Percentiles rank a stretch among this genome's conserved stretches.
phyloP scores from a whole-genome alignment of 805 yeast genomes.

The Myxozyma geophila region DNA sequence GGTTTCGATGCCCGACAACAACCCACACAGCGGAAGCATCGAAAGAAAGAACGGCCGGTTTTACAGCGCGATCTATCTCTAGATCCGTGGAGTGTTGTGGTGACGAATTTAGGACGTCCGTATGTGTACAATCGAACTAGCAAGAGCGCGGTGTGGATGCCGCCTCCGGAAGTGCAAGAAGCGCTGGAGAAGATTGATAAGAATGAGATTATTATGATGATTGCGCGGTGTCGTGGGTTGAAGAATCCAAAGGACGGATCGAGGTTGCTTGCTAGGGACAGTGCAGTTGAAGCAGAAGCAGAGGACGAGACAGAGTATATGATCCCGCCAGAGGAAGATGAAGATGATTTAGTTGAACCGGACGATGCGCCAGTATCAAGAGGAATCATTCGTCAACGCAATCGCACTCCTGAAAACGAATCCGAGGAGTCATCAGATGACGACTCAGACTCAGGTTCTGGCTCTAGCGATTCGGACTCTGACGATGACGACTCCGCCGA shows the following conservation, averaged over 20 bases:
- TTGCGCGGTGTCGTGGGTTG: constrained; percentile 50
- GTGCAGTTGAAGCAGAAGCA: background rate
- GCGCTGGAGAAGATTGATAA: constrained; percentile 43
- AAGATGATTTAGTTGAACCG: constrained; percentile 18
- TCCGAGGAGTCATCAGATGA: constrained; percentile 17
- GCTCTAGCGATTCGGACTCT: constrained; percentile 13
- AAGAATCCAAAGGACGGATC: constrained; percentile 21
- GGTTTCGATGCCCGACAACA: constrained; percentile 1
- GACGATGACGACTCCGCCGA: constrained; percentile 33
- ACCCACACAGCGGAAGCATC: constrained; percentile 5
- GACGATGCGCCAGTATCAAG: constrained; percentile 3
- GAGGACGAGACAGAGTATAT: constrained; percentile 4
- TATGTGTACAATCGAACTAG: constrained; percentile 48
- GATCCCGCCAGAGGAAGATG: constrained; percentile 17
- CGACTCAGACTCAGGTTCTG: constrained; percentile 36
- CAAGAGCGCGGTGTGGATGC: constrained; percentile 46
- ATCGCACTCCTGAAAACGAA: constrained; percentile 28
- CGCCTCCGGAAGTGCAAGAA: constrained; percentile 43
- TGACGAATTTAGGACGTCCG: constrained; percentile 51
- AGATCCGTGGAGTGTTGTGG: constrained; percentile 51
- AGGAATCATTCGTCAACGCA: constrained; percentile 30
- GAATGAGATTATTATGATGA: constrained; percentile 43
- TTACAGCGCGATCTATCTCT: constrained; percentile 20
- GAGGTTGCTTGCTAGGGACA: background rate
- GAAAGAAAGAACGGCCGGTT: constrained; percentile 25